Conservation (phyloP, 371 early-diverging fungal species). For the Mortierella sp. region DNA sequence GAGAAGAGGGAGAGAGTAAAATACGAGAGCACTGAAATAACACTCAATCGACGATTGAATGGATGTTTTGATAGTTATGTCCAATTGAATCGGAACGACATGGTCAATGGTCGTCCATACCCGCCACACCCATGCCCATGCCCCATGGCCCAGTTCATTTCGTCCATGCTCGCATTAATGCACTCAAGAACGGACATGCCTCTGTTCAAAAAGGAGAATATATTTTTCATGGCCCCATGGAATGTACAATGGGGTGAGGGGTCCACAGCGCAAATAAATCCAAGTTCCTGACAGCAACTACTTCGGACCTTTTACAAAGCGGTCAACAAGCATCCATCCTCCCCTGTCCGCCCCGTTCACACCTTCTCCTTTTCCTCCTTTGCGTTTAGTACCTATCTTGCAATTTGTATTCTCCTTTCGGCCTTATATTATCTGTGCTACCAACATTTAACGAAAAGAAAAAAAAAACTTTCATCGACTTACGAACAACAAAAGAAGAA, state of each 20-base stretch:
- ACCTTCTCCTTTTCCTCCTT: neutral
- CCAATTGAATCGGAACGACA: too few relatives aligned
- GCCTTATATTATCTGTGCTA: neutral
- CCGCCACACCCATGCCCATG: neutral
- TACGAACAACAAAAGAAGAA: neutral
- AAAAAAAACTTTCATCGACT: neutral
- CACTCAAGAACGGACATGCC: neutral
- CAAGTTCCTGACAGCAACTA: too few relatives aligned
- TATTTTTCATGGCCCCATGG: too few relatives aligned
- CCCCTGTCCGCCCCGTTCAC: too few relatives aligned
- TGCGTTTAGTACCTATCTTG: neutral
- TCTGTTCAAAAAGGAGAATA: neutral
- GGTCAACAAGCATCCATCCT: too few relatives aligned
- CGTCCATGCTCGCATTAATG: neutral
- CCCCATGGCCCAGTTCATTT: neutral
- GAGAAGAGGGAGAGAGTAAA: conserved; percentile 3
- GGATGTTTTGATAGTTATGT: too few relatives aligned
- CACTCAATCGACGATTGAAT: too few relatives aligned
- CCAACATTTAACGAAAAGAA: neutral
- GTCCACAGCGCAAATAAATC: too few relatives aligned
- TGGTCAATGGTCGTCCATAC: too few relatives aligned
- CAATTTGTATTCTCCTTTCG: neutral
- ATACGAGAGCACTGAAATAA: neutral
- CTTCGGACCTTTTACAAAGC: too few relatives aligned
- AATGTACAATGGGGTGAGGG: too few relatives aligned